Conservation (phyloP, 106 monocot species). For the Narthecium ossifragum region DNA sequence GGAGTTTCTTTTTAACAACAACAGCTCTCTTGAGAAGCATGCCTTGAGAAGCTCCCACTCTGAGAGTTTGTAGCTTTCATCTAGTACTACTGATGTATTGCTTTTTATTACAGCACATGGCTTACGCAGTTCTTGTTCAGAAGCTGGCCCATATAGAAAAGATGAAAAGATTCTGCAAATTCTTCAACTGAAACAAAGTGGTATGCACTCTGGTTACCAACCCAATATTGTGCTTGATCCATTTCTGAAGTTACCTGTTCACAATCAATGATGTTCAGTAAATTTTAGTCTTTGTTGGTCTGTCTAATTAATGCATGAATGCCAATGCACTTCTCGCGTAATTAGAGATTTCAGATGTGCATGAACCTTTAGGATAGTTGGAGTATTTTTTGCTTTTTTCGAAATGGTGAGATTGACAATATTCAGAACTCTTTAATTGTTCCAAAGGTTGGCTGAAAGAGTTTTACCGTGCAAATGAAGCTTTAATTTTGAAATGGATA, state of each 20-base stretch:
- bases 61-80: slow-evolving; percentile 19
- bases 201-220: slow-evolving; percentile 20
- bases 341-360: no score
- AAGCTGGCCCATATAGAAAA: slow-evolving; percentile 18
- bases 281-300: no score
- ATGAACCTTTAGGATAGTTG: no score
- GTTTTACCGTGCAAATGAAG: no score
- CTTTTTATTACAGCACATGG: neutral
- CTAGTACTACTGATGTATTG: neutral
- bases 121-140: slow-evolving; percentile 11
- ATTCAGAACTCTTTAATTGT: no score
- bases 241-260: slow-evolving; percentile 46
- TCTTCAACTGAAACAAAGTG: slow-evolving; percentile 34
- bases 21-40: slow-evolving; percentile 57
- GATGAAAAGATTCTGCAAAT: slow-evolving; percentile 39
- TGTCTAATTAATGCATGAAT: no score
- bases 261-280: no score
- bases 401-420: no score
- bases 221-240: slow-evolving; percentile 79
- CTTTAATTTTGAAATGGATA: no score
- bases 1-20: slow-evolving; percentile 56
- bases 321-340: no score
- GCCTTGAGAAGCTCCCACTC: slow-evolving; percentile 57
- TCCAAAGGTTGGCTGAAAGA: no score
- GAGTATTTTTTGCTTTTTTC: no score